Base-by-base conservation (phyloP, 2,329 filamentous ascomycete species). In the Aspergillus fumigatus region DNA sequence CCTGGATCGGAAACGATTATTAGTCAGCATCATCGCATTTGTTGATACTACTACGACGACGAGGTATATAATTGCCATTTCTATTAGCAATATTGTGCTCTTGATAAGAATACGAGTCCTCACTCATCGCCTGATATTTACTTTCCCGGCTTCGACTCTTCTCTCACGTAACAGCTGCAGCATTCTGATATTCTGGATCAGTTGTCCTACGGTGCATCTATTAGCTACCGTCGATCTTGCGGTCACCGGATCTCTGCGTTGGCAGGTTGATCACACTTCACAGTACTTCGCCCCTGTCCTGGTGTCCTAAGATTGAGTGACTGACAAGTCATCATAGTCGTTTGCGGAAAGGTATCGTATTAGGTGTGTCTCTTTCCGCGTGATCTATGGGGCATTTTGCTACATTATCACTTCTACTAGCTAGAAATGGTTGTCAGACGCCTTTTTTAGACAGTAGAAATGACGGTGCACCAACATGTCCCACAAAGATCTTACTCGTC, bases 221-320 rank as follows among this genome's bases (percentile, higher is more conserved):
- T 56, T 53, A 52, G 52, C 48, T 51, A 49, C 62, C 65, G 68
- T 68, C 65, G 67, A 69, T 70, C 67, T 56, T 50, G 57, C 60
- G 62, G 69, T 72, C 69, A 72, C 67, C 69, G 61, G 69, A 69
- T 70, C 69, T 67, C 65, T 72, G 69, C 59, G 69, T 65, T 72
- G 69, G 68, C 69, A 70, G 49, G 57, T 63, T 59, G 58, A 64
- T 63, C 63, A 65, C 53, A 50, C 55, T 53, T 63, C 62, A 64
- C 53, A 50, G 57, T 52, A 49, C 49, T 49, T 55, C 52, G 35
- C 38, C 55, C 48, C 40, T 58, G 48, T 51, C 51, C 41, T 58
- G 50, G 56, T 50, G 48, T 50, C 45, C 38, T 50, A 43, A 47
- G 48, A 50, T 59, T 51, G 35, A 51, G 25, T 53, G 50, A 48